Conservation (phyloP, 2,329 filamentous ascomycete genomes). For the Calycina marina region DNA sequence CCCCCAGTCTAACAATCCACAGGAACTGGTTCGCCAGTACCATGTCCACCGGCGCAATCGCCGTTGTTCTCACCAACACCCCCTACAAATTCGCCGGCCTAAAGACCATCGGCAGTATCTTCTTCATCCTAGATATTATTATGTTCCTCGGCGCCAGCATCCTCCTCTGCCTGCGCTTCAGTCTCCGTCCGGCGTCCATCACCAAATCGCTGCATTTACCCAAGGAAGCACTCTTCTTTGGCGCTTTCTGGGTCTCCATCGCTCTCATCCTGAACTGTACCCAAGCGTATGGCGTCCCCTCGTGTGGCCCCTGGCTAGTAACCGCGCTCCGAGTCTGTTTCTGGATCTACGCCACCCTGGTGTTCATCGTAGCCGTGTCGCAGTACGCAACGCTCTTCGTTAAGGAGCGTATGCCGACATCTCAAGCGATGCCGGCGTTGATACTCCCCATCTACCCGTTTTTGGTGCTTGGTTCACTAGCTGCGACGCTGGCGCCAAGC, state of each 20-base stretch:
- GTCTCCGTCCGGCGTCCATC: conserved; percentile 40
- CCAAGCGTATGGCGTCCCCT: conserved; percentile 47
- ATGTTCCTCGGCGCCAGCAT: conserved; percentile 37
- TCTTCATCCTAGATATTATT: conserved; percentile 54
- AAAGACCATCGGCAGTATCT: conserved; percentile 44
- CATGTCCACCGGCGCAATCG: conserved; percentile 61
- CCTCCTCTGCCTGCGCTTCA: conserved; percentile 44
- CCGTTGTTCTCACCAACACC: conserved; percentile 45
- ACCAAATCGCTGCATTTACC: conserved; percentile 43
- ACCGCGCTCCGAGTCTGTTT: conserved; percentile 48
- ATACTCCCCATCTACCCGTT: conserved; percentile 60
- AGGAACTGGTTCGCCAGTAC: conserved; percentile 65
- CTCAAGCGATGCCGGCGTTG: conserved; percentile 59
- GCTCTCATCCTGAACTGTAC: conserved; percentile 54
- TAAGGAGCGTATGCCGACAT: conserved; percentile 30
- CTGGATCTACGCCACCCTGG: conserved; percentile 51
- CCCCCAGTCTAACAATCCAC: too few relatives aligned
- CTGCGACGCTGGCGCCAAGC: conserved; percentile 45
- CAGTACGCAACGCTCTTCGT: conserved; percentile 57
- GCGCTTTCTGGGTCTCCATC: conserved; percentile 54
- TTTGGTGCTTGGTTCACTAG: conserved; percentile 59
- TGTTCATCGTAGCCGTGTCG: conserved; percentile 43
- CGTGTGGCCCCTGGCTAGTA: conserved; percentile 37
- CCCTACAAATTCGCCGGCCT: conserved; percentile 52
- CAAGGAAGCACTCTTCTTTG: conserved; percentile 57